Evolutionary conservation across 192 early-diverging fungal species (phyloP).

Genomic region (Rhizoclosmatium sp.): DNA sequence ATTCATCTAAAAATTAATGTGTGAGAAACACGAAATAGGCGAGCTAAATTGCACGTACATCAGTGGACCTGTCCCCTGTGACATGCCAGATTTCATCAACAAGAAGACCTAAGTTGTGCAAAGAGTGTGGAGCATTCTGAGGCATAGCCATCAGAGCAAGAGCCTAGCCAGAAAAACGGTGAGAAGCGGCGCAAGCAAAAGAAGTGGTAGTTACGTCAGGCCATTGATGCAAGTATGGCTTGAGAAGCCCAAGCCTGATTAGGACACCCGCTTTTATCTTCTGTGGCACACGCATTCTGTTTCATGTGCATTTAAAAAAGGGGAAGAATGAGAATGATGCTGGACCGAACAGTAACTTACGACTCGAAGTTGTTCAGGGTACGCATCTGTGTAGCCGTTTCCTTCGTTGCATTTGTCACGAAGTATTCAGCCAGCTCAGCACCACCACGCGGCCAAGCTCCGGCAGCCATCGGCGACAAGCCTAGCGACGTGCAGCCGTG

Average conservation of each 20-base stretch:
- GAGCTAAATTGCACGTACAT: constrained; percentile 58
- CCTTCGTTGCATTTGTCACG: constrained; percentile 67
- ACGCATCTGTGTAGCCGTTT: constrained; percentile 16
- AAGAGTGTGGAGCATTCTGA: constrained; percentile 72
- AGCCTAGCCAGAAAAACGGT: constrained; percentile 50
- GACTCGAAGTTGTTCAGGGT: background rate
- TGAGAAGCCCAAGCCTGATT: constrained; percentile 73
- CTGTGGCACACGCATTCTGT: constrained; percentile 49
- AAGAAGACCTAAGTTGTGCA: constrained; percentile 72
- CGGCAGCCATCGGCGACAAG: constrained; percentile 75
- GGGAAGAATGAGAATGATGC: background rate
- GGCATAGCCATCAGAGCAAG: constrained; percentile 82
- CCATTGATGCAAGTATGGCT: constrained; percentile 78
- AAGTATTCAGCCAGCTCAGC: constrained; percentile 80
- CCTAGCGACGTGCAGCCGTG: constrained; percentile 73
- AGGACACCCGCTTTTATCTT: constrained; percentile 69
- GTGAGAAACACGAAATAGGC: background rate
- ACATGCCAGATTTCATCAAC: constrained; percentile 88
- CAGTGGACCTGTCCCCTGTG: constrained; percentile 83
- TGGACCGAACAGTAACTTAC: background rate
- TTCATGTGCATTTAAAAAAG: background rate
- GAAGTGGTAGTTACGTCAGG: constrained; percentile 63
- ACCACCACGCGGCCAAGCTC: constrained; percentile 69
- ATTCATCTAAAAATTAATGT: constrained; percentile 68
- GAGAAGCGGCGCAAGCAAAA: background rate